These are phyloP conservation scores for Melocanna baccifera DNA, from an alignment of 176 grass and related monocot genomes.

Conservation along the genomic window DNA sequence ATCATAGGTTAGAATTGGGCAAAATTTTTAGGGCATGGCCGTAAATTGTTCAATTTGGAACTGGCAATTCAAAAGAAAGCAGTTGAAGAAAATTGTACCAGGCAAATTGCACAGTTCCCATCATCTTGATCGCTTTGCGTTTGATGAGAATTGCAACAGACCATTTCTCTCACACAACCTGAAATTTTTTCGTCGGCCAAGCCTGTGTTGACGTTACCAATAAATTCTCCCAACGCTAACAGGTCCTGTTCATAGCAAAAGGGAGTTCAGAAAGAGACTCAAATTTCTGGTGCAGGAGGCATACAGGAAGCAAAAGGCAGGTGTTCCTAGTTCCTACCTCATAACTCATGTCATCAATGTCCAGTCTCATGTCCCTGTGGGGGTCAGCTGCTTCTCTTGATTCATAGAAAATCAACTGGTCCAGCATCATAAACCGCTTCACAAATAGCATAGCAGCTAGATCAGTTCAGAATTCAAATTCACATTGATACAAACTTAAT, in stretches of 20 bases:
- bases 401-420: conserved; percentile 31
- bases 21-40: neutral
- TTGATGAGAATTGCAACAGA: conserved; percentile 44
- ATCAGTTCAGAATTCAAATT: conserved; percentile 35
- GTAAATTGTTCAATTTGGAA: neutral
- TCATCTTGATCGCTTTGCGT: conserved; percentile 43
- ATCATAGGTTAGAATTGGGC: neutral
- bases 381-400: conserved; percentile 59
- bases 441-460: conserved; percentile 8
- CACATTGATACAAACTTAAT: conserved; percentile 11
- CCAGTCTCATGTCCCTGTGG: conserved; percentile 71
- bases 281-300: neutral
- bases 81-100: conserved; percentile 44
- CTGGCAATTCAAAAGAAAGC: neutral
- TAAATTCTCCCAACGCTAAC: conserved; percentile 83
- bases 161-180: conserved; percentile 59
- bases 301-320: neutral
- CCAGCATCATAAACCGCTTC: conserved; percentile 48
- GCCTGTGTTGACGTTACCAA: conserved; percentile 70
- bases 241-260: conserved; percentile 55
- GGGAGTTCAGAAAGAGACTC: neutral
- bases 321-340: conserved; percentile 54
- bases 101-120: conserved; percentile 68
- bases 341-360: conserved; percentile 90
- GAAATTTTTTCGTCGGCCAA: conserved; percentile 62